Conservation (phyloP, 768 basidiomycete genomes). For the Tylopilus sp. region DNA sequence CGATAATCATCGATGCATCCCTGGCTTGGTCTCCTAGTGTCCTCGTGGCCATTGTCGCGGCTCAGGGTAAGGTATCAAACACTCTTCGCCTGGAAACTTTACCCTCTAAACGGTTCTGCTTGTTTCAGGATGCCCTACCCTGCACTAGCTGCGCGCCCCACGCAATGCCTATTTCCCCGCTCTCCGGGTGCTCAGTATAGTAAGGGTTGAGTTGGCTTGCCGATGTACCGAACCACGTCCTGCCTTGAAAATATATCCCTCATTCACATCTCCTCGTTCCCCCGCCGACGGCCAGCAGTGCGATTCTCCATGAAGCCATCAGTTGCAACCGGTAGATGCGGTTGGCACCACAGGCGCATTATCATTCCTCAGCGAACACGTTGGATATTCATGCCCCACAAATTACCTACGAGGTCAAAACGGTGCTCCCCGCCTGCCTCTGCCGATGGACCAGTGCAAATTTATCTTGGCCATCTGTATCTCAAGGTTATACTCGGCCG, state of each 20-base stretch:
- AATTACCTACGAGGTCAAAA: background rate
- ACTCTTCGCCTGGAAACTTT: background rate
- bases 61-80: background rate
- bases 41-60: background rate
- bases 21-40: background rate
- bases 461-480: background rate
- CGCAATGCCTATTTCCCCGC: background rate
- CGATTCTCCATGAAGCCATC: background rate
- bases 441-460: background rate
- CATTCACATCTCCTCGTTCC: background rate
- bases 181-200: background rate
- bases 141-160: background rate
- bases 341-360: background rate
- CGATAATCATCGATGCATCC: background rate
- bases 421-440: background rate
- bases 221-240: background rate
- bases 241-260: background rate
- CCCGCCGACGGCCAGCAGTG: background rate
- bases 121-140: background rate
- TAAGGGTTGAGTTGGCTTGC: background rate
- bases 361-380: background rate
- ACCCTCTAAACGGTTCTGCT: background rate
- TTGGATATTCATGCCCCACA: constrained; percentile 2
- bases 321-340: background rate
- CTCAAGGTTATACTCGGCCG: background rate